Conservation (phyloP, 73 alveolate species). For the Tetrahymena borealis region DNA sequence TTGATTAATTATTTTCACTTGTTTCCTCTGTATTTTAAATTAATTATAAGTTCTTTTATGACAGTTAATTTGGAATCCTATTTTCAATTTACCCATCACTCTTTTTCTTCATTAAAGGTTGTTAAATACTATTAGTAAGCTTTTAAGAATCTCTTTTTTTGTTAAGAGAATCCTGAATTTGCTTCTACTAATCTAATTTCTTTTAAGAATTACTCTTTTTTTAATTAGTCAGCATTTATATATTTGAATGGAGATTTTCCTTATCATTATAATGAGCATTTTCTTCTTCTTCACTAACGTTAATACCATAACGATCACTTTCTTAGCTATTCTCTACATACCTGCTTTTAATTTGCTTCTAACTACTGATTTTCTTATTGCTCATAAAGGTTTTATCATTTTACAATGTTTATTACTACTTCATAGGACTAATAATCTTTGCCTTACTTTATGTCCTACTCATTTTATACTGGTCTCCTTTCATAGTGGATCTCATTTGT, state of each 20-base stretch:
- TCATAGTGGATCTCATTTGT: background rate
- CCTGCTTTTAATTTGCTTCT: background rate
- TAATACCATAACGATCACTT: background rate
- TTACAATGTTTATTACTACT: background rate
- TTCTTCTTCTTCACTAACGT: background rate
- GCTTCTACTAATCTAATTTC: background rate
- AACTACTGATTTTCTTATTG: background rate
- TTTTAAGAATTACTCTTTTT: background rate
- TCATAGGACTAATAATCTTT: background rate
- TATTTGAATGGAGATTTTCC: background rate
- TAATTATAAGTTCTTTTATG: no score
- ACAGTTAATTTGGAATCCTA: background rate
- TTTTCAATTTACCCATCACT: background rate
- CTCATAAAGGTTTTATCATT: background rate
- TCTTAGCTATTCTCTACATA: background rate
- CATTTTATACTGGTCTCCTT: background rate
- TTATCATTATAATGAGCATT: background rate
- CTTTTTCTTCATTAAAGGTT: background rate
- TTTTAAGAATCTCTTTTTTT: background rate
- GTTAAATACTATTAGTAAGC: background rate
- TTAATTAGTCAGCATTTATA: background rate
- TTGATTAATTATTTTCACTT: no score
- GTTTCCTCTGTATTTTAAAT: no score
- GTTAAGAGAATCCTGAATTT: background rate
- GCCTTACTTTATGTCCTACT: background rate